phyloP scores from a whole-genome alignment of 2,329 filamentous ascomycete species.

The Penicillium sp. region DNA sequence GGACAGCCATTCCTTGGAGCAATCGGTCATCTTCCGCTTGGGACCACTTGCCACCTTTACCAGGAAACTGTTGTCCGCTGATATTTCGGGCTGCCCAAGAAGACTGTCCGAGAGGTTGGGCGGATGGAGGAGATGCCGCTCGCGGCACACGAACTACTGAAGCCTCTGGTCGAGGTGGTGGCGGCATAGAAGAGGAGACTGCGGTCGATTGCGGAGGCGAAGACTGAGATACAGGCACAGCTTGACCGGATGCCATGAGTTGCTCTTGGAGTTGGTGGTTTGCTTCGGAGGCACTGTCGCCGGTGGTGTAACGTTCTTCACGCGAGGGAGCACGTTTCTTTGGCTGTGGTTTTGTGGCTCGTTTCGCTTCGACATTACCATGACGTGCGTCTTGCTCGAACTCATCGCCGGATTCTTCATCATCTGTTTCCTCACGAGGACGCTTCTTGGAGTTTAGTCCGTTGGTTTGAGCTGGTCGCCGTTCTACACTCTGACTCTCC shows the following conservation, averaged over 20 bases:
- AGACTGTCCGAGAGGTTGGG: neutral
- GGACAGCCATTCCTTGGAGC: constrained; percentile 49
- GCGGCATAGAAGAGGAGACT: neutral
- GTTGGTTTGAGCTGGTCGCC: constrained; percentile 1
- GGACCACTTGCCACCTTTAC: constrained; percentile 33
- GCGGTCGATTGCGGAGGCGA: neutral
- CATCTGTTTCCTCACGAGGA: constrained; percentile 14
- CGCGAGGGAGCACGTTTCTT: neutral
- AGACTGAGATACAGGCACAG: neutral
- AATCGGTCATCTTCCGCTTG: constrained; percentile 46
- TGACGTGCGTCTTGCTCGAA: constrained; percentile 45
- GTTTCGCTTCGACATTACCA: constrained; percentile 32
- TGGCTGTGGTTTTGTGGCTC: constrained; percentile 32
- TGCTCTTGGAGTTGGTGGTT: constrained; percentile 8
- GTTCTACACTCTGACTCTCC: constrained; percentile 17
- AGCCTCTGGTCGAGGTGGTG: neutral
- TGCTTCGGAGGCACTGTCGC: constrained; percentile 8
- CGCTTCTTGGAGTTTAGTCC: constrained; percentile 16
- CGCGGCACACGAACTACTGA: neutral
- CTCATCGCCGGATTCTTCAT: constrained; percentile 42
- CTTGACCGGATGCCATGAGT: neutral
- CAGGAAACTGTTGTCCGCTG: neutral
- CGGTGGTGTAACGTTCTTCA: neutral
- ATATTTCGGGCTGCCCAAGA: neutral
- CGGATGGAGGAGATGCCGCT: neutral